Evolutionary conservation across 2,329 filamentous ascomycete genomes (phyloP).

Genomic region (Botryosphaeria dothidea): DNA sequence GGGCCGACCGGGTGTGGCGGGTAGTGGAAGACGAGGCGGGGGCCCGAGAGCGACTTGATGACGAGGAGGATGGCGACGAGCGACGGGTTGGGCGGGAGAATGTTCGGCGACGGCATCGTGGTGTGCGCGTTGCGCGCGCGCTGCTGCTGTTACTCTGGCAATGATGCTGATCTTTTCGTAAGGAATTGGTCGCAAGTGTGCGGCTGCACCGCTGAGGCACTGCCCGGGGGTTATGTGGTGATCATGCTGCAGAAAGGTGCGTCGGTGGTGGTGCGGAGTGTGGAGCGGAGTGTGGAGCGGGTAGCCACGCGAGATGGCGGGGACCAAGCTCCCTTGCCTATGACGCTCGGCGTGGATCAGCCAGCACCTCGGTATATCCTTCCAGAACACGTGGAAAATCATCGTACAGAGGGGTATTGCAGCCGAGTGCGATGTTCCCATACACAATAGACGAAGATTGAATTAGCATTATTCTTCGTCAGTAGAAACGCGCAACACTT

Average conservation of each 20-base stretch:
- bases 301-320: constrained; percentile 3
- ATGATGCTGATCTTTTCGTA: background rate
- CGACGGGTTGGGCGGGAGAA: constrained; percentile 24
- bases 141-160: background rate
- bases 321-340: background rate
- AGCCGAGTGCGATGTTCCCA: too few species aligned
- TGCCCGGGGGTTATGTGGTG: background rate
- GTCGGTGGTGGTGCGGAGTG: background rate
- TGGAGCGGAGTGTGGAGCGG: background rate
- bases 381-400: too few species aligned
- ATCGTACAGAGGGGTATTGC: too few species aligned
- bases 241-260: background rate
- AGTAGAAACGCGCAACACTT: too few species aligned
- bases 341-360: constrained; percentile 2
- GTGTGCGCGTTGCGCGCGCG: background rate
- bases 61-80: constrained; percentile 44
- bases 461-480: too few species aligned
- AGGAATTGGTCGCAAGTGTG: background rate
- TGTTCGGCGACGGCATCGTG: constrained; percentile 13
- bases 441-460: too few species aligned
- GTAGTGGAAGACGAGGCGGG: constrained; percentile 45
- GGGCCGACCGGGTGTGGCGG: constrained; percentile 39
- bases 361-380: background rate
- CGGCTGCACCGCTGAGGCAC: constrained; percentile 1
- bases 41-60: constrained; percentile 36